Percentiles rank a stretch among this genome's conserved stretches.
phyloP scores from a whole-genome alignment of 352 stramenopile genomes.

The Thraustochytrium sp. region DNA sequence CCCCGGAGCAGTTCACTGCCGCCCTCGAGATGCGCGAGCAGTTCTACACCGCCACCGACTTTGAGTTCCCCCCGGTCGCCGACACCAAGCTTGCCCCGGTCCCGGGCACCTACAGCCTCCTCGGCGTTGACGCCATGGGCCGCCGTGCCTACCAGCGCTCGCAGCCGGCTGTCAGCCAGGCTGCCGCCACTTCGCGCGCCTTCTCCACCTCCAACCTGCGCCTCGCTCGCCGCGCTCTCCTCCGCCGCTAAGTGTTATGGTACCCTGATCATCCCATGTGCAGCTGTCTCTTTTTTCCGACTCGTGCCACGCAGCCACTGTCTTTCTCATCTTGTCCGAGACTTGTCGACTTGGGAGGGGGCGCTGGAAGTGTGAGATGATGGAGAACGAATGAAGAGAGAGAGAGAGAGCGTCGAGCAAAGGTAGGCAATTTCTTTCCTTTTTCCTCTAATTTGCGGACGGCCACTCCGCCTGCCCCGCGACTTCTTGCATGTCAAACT shows the following conservation, averaged over 20 bases:
- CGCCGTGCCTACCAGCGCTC: conserved; percentile 73
- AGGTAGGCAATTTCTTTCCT: too few relatives aligned
- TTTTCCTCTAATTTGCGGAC: too few relatives aligned
- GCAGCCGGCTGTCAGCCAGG: neutral
- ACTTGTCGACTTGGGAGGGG: too few relatives aligned
- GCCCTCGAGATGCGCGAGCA: conserved; percentile 79
- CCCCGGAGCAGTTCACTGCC: conserved; percentile 77
- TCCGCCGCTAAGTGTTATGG: neutral
- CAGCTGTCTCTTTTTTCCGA: too few relatives aligned
- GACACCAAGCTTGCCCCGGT: conserved; percentile 57
- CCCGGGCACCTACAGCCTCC: conserved; percentile 80
- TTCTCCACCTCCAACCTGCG: conserved; percentile 5
- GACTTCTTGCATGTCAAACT: too few relatives aligned
- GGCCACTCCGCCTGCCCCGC: too few relatives aligned
- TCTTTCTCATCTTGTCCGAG: too few relatives aligned
- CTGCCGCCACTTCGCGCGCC: neutral
- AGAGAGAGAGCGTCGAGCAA: too few relatives aligned
- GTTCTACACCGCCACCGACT: conserved; percentile 64
- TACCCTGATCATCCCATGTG: neutral
- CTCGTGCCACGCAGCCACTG: too few relatives aligned
- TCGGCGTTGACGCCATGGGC: conserved; percentile 77
- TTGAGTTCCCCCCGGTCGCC: conserved; percentile 56
- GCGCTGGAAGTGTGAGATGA: too few relatives aligned
- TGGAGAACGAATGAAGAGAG: too few relatives aligned
- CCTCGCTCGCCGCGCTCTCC: neutral